Evolutionary conservation across 2,329 filamentous ascomycete species (phyloP).

Genomic region (Sarocladium oryzae): DNA sequence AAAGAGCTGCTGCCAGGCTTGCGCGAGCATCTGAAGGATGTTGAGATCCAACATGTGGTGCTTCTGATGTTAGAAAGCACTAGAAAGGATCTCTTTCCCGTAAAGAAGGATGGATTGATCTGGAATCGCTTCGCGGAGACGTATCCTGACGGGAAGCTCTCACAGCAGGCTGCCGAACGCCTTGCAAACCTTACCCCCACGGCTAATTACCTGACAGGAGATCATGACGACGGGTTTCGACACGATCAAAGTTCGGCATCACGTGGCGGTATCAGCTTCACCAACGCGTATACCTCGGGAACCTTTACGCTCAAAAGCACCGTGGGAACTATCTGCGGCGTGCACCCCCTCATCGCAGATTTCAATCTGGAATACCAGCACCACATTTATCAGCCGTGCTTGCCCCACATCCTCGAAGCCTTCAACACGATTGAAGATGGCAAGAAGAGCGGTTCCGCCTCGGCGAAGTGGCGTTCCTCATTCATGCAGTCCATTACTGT

Average conservation of each 20-base stretch:
- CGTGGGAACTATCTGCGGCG: slow-evolving; percentile 33
- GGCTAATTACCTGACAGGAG: slow-evolving; percentile 28
- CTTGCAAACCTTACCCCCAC: slow-evolving; percentile 24
- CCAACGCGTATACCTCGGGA: slow-evolving; percentile 32
- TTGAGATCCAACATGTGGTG: slow-evolving; percentile 36
- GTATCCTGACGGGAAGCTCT: slow-evolving; percentile 24
- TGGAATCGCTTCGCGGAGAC: slow-evolving; percentile 28
- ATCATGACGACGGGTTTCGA: slow-evolving; percentile 28
- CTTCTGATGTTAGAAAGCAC: slow-evolving; percentile 40
- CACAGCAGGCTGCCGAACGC: slow-evolving; percentile 22
- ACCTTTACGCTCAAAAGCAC: slow-evolving; percentile 40
- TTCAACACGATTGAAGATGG: slow-evolving; percentile 21
- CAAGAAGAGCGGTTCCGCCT: background rate
- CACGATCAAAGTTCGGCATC: slow-evolving; percentile 12
- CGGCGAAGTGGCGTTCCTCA: slow-evolving; percentile 24
- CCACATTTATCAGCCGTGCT: slow-evolving; percentile 37
- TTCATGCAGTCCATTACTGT: slow-evolving; percentile 28
- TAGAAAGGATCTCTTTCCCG: slow-evolving; percentile 37
- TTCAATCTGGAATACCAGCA: slow-evolving; percentile 35
- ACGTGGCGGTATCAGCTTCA: slow-evolving; percentile 33
- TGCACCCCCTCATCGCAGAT: slow-evolving; percentile 34
- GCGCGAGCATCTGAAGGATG: slow-evolving; percentile 18
- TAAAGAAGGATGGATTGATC: slow-evolving; percentile 33
- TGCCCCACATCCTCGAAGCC: slow-evolving; percentile 32
- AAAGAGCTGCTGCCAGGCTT: slow-evolving; percentile 23